A percentile compares a stretch with the other conserved stretches of the same genome.
phyloP scores from a whole-genome alignment of 257 asterid species.

The Rhazya stricta region DNA sequence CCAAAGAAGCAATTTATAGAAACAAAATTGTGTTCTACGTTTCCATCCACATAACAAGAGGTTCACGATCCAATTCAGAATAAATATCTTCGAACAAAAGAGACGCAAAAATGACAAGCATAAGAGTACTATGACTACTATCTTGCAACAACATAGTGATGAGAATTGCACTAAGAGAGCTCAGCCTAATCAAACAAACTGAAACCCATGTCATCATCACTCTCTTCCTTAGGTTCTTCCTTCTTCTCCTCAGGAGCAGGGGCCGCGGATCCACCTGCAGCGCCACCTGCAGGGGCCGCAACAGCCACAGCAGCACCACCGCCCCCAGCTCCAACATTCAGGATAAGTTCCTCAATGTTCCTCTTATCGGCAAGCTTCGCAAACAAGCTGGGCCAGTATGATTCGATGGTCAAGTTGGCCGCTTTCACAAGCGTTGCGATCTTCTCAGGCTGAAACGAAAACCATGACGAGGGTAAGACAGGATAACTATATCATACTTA shows the following conservation, averaged over 20 bases:
- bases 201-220: slow-evolving; percentile 16
- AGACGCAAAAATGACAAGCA: background rate
- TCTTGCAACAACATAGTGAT: background rate
- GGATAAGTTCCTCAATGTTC: slow-evolving; percentile 36
- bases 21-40: background rate
- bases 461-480: background rate
- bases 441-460: slow-evolving; percentile 41
- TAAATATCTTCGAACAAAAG: background rate
- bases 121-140: background rate
- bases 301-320: slow-evolving; percentile 7
- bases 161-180: background rate
- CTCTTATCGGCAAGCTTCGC: slow-evolving; percentile 70
- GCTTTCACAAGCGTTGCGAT: slow-evolving; percentile 46
- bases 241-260: slow-evolving; percentile 10
- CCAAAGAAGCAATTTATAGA: background rate
- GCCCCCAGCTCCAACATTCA: slow-evolving; percentile 38
- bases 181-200: slow-evolving; percentile 10
- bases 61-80: background rate
- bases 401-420: slow-evolving; percentile 46
- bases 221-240: slow-evolving; percentile 17
- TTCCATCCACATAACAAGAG: background rate
- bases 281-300: background rate
- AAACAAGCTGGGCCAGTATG: slow-evolving; percentile 64
- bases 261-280: slow-evolving; percentile 3
- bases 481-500: background rate